Evolutionary conservation across 2,329 filamentous ascomycete species (phyloP), one percentile per base, ranked within the genome.

Genomic region (Ophiosphaerella herpotricha): DNA sequence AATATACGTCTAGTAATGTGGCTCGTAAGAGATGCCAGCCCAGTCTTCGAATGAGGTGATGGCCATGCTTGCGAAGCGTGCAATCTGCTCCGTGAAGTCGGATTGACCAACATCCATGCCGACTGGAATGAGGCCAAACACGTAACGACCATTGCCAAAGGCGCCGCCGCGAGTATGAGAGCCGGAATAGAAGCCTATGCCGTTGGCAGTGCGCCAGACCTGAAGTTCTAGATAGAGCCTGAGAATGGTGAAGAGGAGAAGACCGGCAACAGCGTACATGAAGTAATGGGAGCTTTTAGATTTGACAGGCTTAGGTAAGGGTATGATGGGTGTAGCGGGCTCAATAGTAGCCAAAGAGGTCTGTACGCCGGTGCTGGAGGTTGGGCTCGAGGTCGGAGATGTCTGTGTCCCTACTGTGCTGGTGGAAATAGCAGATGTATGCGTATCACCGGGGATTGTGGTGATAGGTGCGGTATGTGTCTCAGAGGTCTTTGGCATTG

Each of bases 131-230:
- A 53, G 5, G 23, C 55, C 57, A n/a, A 63, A 51, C 29, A 64
- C 45, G 32, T 62, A 39, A 39, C 60, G 58, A 1, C 58, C 60
- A 29, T 61, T 60, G 33, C 61, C 61, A 41, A 53, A 57, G 8
- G 58, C 61, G 14, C 55, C 52, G 8, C 48, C 45, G 9, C 39
- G 31, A 26, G 32, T 21, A 24, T 33, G 21, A 42, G 42, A 43
- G 32, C 31, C 40, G 26, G 37, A 43, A 23, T 24, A 26, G 24
- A 41, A 42, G 5, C 48, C 52, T 21, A 45, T 18, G 41, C 50
- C 53, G 34, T 60, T 62, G 21, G 57, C 57, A 5, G 34, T 46
- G 23, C 53, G 43, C 50, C 50, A 55, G 13, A 42, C 42, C n/a
- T 53, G 39, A 2, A 60, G 36, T 29, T 58, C 44, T 16, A 29